Evolutionary conservation across 208 protist genomes (phyloP).

Genomic region (Herpetomonas samuelpessoai): DNA sequence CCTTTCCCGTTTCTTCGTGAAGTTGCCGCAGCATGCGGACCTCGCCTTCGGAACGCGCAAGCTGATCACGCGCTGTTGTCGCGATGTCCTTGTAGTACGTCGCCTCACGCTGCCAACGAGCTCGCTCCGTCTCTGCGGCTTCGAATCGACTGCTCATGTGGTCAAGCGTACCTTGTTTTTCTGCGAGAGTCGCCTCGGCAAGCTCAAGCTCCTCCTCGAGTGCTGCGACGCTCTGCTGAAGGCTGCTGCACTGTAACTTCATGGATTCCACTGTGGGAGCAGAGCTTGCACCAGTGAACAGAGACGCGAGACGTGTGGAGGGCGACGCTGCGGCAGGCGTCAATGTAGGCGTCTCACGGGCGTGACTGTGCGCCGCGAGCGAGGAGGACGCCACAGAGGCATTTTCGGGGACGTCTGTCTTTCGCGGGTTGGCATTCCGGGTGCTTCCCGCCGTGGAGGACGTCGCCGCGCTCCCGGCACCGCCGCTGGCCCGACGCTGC

Average conservation of each 20-base stretch:
- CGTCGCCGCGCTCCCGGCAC: too few relatives aligned
- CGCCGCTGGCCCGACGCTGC: too few relatives aligned
- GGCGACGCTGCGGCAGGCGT: too few relatives aligned
- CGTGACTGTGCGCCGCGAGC: neutral
- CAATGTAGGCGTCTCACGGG: neutral
- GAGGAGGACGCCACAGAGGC: neutral
- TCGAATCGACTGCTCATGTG: conserved; percentile 11
- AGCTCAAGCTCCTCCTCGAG: neutral
- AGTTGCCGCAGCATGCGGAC: neutral
- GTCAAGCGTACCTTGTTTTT: neutral
- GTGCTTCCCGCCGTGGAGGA: neutral
- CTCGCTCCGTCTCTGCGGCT: conserved; percentile 12
- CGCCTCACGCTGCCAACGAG: conserved; percentile 24
- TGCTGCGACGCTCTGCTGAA: neutral
- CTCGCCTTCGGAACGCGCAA: conserved; percentile 7
- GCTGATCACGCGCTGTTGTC: conserved; percentile 16
- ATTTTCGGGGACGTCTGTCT: neutral
- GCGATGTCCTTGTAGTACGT: conserved; percentile 15
- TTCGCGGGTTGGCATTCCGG: neutral
- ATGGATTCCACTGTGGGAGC: neutral
- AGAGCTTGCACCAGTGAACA: neutral
- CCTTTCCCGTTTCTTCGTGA: conserved; percentile 1
- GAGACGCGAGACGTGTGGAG: neutral
- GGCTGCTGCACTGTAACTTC: neutral
- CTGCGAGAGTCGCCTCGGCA: neutral